phyloP scores from a whole-genome alignment of 306 rosid genomes.

The Dryas octopetala region DNA sequence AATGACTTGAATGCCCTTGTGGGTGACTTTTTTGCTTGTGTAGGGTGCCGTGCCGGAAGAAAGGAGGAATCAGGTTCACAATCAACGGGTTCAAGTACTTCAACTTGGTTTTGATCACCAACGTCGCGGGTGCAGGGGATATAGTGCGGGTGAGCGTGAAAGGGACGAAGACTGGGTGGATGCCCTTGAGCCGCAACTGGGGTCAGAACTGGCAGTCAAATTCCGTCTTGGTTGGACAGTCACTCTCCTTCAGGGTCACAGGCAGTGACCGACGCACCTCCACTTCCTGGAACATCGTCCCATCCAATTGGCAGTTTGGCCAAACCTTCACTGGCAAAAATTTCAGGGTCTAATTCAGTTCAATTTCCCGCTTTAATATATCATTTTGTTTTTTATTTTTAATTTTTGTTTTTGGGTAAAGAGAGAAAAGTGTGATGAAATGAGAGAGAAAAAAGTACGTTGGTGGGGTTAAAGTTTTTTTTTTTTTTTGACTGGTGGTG shows the following conservation, averaged over 20 bases:
- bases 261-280: conserved; percentile 68
- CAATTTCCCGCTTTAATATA: background rate
- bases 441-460: background rate
- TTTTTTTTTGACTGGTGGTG: conserved; percentile 26
- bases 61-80: conserved; percentile 78
- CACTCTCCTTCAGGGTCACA: conserved; percentile 77
- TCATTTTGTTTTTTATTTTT: background rate
- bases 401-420: background rate
- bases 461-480: conserved; percentile 16
- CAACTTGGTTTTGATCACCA: conserved; percentile 70
- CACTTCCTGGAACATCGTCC: conserved; percentile 67
- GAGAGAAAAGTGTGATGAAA: conserved; percentile 15
- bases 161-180: conserved; percentile 68
- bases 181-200: conserved; percentile 82
- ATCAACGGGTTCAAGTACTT: conserved; percentile 78
- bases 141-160: conserved; percentile 55
- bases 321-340: conserved; percentile 79
- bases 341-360: conserved; percentile 44
- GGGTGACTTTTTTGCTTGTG: background rate
- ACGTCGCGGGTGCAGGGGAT: conserved; percentile 91
- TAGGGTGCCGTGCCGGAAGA: conserved; percentile 68
- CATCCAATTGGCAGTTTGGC: conserved; percentile 77
- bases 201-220: conserved; percentile 87
- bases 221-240: conserved; percentile 56
- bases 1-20: background rate